Conservation (phyloP, 768 basidiomycete species). For the Mycena galericulata region DNA sequence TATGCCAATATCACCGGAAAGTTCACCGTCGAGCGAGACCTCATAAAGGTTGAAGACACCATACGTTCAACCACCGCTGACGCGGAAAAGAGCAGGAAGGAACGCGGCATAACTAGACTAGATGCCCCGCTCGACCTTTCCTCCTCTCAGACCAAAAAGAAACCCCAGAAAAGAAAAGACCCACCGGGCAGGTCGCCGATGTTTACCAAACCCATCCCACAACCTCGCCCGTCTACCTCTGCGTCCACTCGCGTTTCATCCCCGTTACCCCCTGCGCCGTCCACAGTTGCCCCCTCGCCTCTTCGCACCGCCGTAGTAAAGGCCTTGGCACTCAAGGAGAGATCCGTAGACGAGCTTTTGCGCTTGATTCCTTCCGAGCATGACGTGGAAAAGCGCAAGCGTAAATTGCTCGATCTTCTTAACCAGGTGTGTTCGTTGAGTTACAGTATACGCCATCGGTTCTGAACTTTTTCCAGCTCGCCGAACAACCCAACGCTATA, state of each 20-base stretch:
- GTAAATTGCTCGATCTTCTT: constrained; percentile 22
- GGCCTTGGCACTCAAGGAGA: constrained; percentile 59
- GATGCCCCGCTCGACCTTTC: constrained; percentile 56
- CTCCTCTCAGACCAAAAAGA: constrained; percentile 37
- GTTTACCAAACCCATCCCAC: constrained; percentile 47
- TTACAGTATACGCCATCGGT: background rate
- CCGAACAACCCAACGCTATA: constrained; percentile 53
- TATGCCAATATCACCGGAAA: constrained; percentile 82
- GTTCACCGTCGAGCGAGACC: constrained; percentile 73
- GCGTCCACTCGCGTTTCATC: constrained; percentile 42
- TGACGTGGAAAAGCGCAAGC: constrained; percentile 15
- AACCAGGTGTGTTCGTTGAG: constrained; percentile 20
- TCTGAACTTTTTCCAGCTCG: constrained; percentile 54
- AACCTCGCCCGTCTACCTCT: constrained; percentile 46
- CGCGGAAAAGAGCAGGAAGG: constrained; percentile 55
- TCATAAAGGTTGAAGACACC: constrained; percentile 58
- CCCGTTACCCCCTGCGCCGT: constrained; percentile 41
- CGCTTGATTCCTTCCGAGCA: constrained; percentile 8
- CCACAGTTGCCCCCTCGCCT: constrained; percentile 36
- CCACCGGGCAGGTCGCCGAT: background rate
- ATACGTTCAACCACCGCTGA: constrained; percentile 60
- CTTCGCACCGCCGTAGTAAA: constrained; percentile 64
- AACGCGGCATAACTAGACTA: constrained; percentile 62
- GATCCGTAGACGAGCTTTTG: constrained; percentile 59
- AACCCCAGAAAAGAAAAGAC: constrained; percentile 54